Evolutionary conservation across 2,329 filamentous ascomycete species (phyloP).

Genomic region (Nemania diffusa): DNA sequence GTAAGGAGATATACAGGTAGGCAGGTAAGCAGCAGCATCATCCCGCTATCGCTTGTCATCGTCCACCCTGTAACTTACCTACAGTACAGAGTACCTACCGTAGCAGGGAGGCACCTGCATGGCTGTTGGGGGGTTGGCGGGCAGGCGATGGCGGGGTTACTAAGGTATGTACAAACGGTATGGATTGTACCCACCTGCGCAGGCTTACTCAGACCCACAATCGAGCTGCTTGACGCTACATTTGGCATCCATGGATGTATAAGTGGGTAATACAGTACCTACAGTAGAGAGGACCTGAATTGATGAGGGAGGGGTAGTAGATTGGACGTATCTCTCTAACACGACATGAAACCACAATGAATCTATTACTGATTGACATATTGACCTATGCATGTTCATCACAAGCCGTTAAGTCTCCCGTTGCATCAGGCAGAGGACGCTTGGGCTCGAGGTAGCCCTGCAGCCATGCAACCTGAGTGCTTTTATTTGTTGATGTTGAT

Average conservation of each 20-base stretch:
- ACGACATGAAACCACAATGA: not conserved
- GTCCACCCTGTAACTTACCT: no score
- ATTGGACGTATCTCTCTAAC: constrained; percentile 32
- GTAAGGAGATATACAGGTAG: not conserved
- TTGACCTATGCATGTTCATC: constrained; percentile 11
- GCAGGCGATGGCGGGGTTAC: constrained; percentile 38
- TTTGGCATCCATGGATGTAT: not conserved
- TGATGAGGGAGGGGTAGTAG: constrained; percentile 29
- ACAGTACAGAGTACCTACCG: constrained; percentile 12
- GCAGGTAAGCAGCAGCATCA: constrained; percentile 24
- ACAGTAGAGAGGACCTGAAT: constrained; percentile 6
- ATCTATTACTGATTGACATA: not conserved
- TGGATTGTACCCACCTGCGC: not conserved
- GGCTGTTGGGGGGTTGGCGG: constrained; percentile 19
- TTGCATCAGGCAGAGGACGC: constrained; percentile 5
- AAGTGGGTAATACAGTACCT: constrained; percentile 17
- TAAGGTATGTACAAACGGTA: not conserved
- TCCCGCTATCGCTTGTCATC: constrained; percentile 27
- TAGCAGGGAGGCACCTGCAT: constrained; percentile 21
- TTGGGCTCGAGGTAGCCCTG: constrained; percentile 6
- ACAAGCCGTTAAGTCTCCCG: not conserved
- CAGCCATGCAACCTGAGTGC: not conserved
- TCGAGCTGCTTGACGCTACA: constrained; percentile 13
- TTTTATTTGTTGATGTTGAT: not conserved
- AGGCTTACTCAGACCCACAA: constrained; percentile 46